A percentile compares a stretch with the other conserved stretches of the same genome.
Conservation (phyloP, 192 early-diverging fungal genomes). For the Neocallimastix lanati region DNA sequence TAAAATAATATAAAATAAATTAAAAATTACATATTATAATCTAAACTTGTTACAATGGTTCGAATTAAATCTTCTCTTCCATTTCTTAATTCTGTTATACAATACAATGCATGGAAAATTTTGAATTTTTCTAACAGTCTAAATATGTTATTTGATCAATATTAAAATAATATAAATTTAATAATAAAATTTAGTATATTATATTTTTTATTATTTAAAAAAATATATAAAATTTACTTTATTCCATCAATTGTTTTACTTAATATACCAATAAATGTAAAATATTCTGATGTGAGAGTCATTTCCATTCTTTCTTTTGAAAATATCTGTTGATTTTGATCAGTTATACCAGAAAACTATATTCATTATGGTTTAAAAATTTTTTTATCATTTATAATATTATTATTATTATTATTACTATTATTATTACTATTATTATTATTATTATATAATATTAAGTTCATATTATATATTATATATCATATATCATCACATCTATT, state of each 20-base stretch:
- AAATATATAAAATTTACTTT: conserved; percentile 10
- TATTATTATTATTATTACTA: too few species aligned
- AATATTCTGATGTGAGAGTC: conserved; percentile 57
- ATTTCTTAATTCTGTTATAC: conserved; percentile 52
- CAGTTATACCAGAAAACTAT: conserved; percentile 1
- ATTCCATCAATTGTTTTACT: conserved; percentile 45
- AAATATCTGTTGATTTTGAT: conserved; percentile 42
- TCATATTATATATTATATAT: too few species aligned
- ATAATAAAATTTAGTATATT: too few species aligned
- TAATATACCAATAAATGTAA: conserved; percentile 49
- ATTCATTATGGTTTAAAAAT: too few species aligned
- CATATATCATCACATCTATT: too few species aligned
- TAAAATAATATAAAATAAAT: too few species aligned
- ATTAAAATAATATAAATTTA: too few species aligned
- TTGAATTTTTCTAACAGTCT: conserved; percentile 51
- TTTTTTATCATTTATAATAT: too few species aligned
- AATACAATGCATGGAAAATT: conserved; percentile 62
- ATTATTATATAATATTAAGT: too few species aligned
- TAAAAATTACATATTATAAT: conserved; percentile 52
- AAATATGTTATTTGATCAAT: background rate
- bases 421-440: background rate
- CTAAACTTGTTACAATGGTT: conserved; percentile 46
- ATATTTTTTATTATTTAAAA: too few species aligned
- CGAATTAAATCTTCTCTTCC: conserved; percentile 56
- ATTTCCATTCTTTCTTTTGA: conserved; percentile 52